Evolutionary conservation across 495 filamentous ascomycete species (phyloP).

Genomic region (Tuber melanosporum): DNA sequence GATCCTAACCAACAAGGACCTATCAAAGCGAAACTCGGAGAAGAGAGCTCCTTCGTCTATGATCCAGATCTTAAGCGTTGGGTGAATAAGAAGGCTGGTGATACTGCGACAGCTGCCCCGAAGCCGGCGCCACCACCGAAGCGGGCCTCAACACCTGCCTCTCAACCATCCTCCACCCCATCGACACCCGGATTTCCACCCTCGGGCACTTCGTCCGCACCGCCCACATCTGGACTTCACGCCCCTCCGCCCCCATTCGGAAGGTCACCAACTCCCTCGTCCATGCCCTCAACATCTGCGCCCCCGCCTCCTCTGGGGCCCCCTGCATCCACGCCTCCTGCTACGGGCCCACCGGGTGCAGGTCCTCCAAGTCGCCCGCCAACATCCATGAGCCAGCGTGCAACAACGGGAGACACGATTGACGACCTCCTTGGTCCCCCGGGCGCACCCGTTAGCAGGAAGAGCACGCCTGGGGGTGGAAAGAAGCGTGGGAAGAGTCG

Average conservation of each 20-base stretch:
- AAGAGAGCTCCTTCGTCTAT: slow-evolving; percentile 87
- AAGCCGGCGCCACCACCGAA: slow-evolving; percentile 45
- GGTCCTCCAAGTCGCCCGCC: slow-evolving; percentile 41
- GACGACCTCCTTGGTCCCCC: slow-evolving; percentile 43
- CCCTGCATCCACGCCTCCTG: slow-evolving; percentile 16
- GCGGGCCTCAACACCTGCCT: slow-evolving; percentile 41
- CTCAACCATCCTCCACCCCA: slow-evolving; percentile 31
- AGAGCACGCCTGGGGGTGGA: slow-evolving; percentile 29
- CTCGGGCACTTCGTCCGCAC: slow-evolving; percentile 45
- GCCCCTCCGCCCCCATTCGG: slow-evolving; percentile 12
- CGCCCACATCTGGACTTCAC: slow-evolving; percentile 9
- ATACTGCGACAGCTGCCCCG: slow-evolving; percentile 52
- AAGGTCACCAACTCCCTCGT: slow-evolving; percentile 29
- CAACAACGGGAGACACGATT: slow-evolving; percentile 33
- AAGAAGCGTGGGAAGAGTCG: slow-evolving; percentile 37
- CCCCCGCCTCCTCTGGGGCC: slow-evolving; percentile 34
- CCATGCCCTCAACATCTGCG: slow-evolving; percentile 28
- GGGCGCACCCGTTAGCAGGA: slow-evolving; percentile 32
- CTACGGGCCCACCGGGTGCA: slow-evolving; percentile 9
- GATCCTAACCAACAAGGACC: slow-evolving; percentile 51
- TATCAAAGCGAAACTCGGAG: slow-evolving; percentile 89
- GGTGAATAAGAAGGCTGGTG: slow-evolving; percentile 88
- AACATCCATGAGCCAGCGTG: slow-evolving; percentile 37
- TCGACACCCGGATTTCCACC: slow-evolving; percentile 40
- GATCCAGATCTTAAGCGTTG: slow-evolving; percentile 92